These are phyloP conservation scores for Pelargonium australe DNA, from an alignment of 441 rosid genomes.

Conservation along the genomic window DNA sequence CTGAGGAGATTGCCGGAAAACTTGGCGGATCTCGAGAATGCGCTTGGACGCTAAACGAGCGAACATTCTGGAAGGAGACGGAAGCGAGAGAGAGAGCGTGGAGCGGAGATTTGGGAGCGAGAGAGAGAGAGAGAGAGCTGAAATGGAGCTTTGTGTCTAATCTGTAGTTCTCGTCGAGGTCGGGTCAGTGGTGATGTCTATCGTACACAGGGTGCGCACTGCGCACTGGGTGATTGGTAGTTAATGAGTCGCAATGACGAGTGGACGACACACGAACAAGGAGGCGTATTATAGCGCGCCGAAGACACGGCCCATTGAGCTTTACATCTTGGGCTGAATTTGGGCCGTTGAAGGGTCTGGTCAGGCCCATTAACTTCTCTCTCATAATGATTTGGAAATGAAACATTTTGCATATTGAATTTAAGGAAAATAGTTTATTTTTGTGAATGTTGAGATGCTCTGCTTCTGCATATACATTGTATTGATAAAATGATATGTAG, in stretches of 20 bases:
- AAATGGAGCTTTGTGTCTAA: neutral
- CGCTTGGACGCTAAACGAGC: constrained; percentile 70
- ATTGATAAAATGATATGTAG: too few species aligned
- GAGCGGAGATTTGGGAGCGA: constrained; percentile 14
- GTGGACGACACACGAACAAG: constrained; percentile 8
- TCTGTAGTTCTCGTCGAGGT: constrained; percentile 3
- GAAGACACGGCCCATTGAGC: too few species aligned
- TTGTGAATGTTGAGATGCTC: too few species aligned
- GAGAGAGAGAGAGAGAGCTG: constrained; percentile 9
- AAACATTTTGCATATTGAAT: too few species aligned
- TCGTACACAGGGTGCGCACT: constrained; percentile 12
- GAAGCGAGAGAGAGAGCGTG: neutral
- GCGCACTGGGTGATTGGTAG: constrained; percentile 13
- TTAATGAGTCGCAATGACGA: neutral
- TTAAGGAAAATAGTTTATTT: too few species aligned
- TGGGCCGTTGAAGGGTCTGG: too few species aligned
- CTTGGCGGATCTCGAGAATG: constrained; percentile 72
- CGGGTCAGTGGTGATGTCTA: neutral
- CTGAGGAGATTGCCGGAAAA: constrained; percentile 53
- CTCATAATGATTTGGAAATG: too few species aligned
- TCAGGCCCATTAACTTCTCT: too few species aligned
- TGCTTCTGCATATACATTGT: too few species aligned
- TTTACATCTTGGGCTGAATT: too few species aligned
- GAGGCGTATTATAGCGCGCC: neutral
- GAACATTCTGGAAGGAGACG: constrained; percentile 45